phyloP scores from a whole-genome alignment of 78 protist genomes.

The Speleostelium caveatum region DNA sequence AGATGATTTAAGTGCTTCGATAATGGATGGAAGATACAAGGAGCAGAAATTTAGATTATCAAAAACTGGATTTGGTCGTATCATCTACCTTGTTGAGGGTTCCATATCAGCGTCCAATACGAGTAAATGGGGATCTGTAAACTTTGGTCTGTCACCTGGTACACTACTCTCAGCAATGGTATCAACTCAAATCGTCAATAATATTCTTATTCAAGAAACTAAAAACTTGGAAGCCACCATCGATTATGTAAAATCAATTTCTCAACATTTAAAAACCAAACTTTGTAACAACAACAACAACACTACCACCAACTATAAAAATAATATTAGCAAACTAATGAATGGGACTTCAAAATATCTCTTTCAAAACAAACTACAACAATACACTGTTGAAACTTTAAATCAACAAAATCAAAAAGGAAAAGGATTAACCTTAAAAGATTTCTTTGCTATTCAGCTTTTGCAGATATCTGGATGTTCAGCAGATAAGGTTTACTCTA shows the following conservation, averaged over 20 bases:
- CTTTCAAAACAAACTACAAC: neutral
- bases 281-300: neutral
- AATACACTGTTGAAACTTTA: conserved; percentile 20
- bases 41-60: conserved; percentile 72
- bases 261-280: neutral
- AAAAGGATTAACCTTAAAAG: conserved; percentile 26
- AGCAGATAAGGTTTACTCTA: conserved; percentile 6
- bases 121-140: conserved; percentile 48
- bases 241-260: neutral
- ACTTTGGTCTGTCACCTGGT: conserved; percentile 46
- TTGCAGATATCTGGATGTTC: conserved; percentile 56
- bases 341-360: neutral
- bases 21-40: conserved; percentile 78
- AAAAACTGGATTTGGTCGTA: conserved; percentile 44
- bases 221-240: conserved; percentile 11
- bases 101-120: neutral
- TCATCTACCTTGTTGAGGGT: conserved; percentile 65
- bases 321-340: neutral
- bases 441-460: conserved; percentile 48
- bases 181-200: conserved; percentile 8
- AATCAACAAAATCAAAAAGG: conserved; percentile 21
- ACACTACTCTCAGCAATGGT: conserved; percentile 22
- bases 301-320: neutral
- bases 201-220: conserved; percentile 23
- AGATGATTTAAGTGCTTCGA: conserved; percentile 66